Evolutionary conservation across 257 asterid species (phyloP).

Genomic region (Fraxinus quadrangulata): DNA sequence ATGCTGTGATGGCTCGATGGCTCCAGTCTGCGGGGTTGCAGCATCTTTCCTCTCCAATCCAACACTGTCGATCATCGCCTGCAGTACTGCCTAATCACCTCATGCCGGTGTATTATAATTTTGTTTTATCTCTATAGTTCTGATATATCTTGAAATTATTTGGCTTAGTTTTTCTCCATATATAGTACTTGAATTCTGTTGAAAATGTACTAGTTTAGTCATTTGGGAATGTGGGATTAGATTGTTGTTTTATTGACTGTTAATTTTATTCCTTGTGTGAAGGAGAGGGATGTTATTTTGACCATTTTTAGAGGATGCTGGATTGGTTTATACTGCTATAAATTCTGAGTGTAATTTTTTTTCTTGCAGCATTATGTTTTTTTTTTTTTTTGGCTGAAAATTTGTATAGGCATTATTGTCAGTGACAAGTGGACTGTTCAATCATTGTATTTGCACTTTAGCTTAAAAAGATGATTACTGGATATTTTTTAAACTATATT

Average conservation of each 20-base stretch:
- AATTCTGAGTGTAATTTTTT: background rate
- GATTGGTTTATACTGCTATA: constrained; percentile 12
- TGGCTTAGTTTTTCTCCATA: background rate
- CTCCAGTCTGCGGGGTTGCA: constrained; percentile 99
- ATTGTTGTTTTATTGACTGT: constrained; percentile 15
- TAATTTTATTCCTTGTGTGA: background rate
- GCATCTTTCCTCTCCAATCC: constrained; percentile 95
- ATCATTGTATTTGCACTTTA: constrained; percentile 12
- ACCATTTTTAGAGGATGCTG: background rate
- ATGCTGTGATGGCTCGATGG: constrained; percentile 97
- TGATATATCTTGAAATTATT: background rate
- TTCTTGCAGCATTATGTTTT: background rate
- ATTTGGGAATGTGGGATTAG: constrained; percentile 1
- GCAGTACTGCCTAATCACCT: constrained; percentile 60
- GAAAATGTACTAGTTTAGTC: background rate
- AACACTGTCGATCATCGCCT: constrained; percentile 66
- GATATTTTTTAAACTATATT: background rate
- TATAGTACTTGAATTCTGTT: constrained; percentile 5
- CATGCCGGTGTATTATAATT: constrained; percentile 61
- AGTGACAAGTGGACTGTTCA: constrained; percentile 1
- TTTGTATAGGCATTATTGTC: background rate
- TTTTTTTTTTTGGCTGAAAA: background rate
- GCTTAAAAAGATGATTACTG: constrained; percentile 17
- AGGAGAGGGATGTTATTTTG: background rate
- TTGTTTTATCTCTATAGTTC: background rate